These are phyloP conservation scores for Kazachstania bromeliacearum DNA, from an alignment of 805 yeast genomes.

Conservation along the genomic window DNA sequence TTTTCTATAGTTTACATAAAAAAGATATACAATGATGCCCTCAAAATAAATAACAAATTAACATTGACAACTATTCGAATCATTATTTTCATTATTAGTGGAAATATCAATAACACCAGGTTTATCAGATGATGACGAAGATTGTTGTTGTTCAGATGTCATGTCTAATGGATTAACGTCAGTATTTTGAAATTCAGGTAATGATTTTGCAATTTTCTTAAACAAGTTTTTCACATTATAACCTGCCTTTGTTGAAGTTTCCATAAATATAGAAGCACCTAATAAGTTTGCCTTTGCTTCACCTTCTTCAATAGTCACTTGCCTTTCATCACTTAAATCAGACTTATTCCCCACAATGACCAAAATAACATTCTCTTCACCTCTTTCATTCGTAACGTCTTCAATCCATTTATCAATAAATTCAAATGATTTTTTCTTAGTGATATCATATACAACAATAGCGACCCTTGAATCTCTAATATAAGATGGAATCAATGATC, in stretches of 20 bases:
- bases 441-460: conserved; percentile 88
- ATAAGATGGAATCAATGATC: conserved; percentile 90
- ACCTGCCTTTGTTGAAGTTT: conserved; percentile 91
- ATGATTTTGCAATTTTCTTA: conserved; percentile 79
- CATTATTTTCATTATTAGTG: conserved; percentile 29
- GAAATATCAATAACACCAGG: conserved; percentile 38
- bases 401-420: conserved; percentile 87
- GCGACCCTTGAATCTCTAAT: conserved; percentile 97
- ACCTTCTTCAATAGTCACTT: conserved; percentile 77
- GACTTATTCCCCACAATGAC: conserved; percentile 89
- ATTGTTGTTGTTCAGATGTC: conserved; percentile 3
- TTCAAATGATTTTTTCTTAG: conserved; percentile 75
- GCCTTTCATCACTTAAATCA: conserved; percentile 72
- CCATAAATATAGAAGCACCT: conserved; percentile 75
- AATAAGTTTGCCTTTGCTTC: conserved; percentile 62
- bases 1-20: too few species aligned
- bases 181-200: conserved; percentile 66
- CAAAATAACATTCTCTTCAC: conserved; percentile 72
- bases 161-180: conserved; percentile 17
- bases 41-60: too few species aligned
- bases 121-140: conserved; percentile 30
- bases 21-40: too few species aligned
- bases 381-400: conserved; percentile 89
- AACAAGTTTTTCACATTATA: conserved; percentile 85
- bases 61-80: conserved; percentile 35